Conservation (phyloP, 1,139 yeast species). For the Eremothecium coryli region DNA sequence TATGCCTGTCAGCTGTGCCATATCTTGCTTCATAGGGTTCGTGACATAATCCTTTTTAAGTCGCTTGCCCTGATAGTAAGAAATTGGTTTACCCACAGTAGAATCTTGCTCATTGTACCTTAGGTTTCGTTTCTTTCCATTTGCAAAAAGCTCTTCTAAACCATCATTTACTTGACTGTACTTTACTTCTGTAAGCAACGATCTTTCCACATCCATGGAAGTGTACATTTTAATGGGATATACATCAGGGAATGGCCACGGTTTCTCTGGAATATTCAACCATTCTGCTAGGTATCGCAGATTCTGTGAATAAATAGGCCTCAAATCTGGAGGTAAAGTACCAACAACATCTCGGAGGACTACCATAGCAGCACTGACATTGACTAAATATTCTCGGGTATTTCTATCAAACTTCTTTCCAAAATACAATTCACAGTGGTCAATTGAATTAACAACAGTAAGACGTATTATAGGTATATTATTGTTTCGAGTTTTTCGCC, state of each 20-base stretch:
- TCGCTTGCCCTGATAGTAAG: conserved; percentile 56
- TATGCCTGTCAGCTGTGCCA: conserved; percentile 51
- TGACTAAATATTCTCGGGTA: conserved; percentile 45
- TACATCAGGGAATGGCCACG: conserved; percentile 79
- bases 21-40: conserved; percentile 54
- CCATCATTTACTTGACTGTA: conserved; percentile 35
- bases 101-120: conserved; percentile 10
- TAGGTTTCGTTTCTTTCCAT: conserved; percentile 22
- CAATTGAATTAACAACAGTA: conserved; percentile 72
- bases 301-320: conserved; percentile 65
- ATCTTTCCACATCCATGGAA: conserved; percentile 67
- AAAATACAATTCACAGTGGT: conserved; percentile 53
- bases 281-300: conserved; percentile 56
- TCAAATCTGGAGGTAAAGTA: conserved; percentile 65
- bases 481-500: conserved; percentile 14
- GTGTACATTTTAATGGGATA: conserved; percentile 54
- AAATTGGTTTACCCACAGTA: conserved; percentile 10
- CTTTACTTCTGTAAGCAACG: conserved; percentile 69
- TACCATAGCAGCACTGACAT: conserved; percentile 72
- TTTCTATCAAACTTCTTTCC: conserved; percentile 32
- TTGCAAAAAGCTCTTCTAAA: conserved; percentile 23
- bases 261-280: conserved; percentile 36
- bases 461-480: conserved; percentile 51
- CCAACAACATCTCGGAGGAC: conserved; percentile 82
- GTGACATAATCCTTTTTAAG: conserved; percentile 59